Base-by-base conservation (phyloP, 768 basidiomycete species). In the Boletus pseudopeckii region DNA sequence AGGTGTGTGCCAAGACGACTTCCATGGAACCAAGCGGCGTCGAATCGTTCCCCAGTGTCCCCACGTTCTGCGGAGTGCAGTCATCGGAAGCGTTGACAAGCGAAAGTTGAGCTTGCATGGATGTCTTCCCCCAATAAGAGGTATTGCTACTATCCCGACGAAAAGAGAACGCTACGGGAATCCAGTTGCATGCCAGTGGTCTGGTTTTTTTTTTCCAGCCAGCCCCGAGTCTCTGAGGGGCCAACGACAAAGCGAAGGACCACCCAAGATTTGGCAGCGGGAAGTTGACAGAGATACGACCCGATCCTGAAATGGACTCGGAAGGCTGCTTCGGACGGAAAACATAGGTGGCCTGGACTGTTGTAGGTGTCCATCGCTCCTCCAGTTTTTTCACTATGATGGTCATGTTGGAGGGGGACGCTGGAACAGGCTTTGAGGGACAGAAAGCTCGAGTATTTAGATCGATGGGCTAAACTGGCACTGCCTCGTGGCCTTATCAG, bases 61-160 rank as follows among this genome's bases (percentile, higher is more conserved):
- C 38, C 6, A 11, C 28, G 18, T 14, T 7, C 11, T 13, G 30
- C 17, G 17, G 20, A 22, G 11, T n/a, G 20, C 15, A 11, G 40
- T 28, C 14, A 22, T 17, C 26, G 14, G 20, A 2, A 28, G n/a
- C 1, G 26, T 14, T 7, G 17, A 0, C n/a, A 17, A 64, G 24
- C 9, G 30, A 48, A 18, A 64, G 39, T n/a, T 55, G 40, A 37
- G 57, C 48, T n/a, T 18, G 33, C 37, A 64, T 56, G 6, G 45
- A 65, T 13, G 60, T 50, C 11, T 53, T 43, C 7, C 28, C 50
- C 64, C 64, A 65, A n/a, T n/a, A n/a, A n/a, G n/a, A 33, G 7
- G 24, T 41, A 7, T 20, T 26, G 13, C 5, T 48, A 7, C 18
- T 11, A 9, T 42, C 5, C 39, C 18, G 54, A 37, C 47, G 50